These are phyloP conservation scores for Vaccinium corymbosum DNA, from an alignment of 148 eudicot species.

Conservation along the genomic window DNA sequence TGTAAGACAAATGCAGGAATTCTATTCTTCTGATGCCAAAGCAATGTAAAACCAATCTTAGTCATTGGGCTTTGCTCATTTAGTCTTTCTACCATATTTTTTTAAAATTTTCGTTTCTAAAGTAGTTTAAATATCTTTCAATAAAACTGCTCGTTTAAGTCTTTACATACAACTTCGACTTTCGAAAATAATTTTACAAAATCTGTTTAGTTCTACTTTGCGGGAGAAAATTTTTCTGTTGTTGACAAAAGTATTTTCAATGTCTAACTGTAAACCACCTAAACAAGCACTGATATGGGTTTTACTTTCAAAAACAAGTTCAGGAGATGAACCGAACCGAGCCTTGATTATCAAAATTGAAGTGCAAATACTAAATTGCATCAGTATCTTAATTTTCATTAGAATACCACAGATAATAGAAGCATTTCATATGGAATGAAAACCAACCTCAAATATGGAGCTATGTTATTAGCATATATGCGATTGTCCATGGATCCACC, in stretches of 20 bases:
- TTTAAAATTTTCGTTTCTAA: neutral
- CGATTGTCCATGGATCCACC: neutral
- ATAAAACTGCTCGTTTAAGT: neutral
- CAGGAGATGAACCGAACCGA: neutral
- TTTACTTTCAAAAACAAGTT: neutral
- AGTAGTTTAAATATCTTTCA: neutral
- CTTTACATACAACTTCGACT: neutral
- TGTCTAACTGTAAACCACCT: neutral
- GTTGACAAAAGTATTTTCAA: neutral
- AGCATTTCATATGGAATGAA: neutral
- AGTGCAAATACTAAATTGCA: neutral
- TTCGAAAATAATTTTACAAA: neutral
- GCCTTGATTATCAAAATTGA: neutral
- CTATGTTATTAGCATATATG: neutral
- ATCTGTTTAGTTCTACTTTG: neutral
- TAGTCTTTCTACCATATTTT: neutral
- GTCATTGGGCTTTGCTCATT: neutral
- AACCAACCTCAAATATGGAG: neutral
- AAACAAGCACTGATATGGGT: neutral
- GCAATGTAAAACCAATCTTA: neutral
- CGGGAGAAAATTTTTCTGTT: neutral
- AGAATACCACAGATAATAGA: neutral
- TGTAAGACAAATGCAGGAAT: neutral
- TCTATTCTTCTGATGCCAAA: neutral
- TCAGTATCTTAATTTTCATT: neutral